Percentiles rank a stretch among this genome's conserved stretches.
Evolutionary conservation across 2,329 filamentous ascomycete species (phyloP).

Genomic region (Botrytis pseudocinerea): DNA sequence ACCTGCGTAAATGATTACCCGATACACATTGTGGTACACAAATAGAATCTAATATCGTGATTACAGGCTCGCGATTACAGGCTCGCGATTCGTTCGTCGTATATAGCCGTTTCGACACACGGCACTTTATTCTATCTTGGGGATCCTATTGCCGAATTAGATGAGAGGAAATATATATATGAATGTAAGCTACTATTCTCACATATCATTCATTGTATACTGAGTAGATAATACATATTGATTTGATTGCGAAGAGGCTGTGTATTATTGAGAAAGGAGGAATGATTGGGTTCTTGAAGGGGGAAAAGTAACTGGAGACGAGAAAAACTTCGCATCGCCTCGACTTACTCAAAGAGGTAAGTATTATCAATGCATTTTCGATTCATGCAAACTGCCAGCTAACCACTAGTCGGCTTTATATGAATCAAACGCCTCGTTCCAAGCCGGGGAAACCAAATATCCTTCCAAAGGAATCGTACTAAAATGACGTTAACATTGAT

Average conservation of each 20-base stretch:
- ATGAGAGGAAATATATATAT: background rate
- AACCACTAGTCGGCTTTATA: background rate
- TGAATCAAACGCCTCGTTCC: too few species aligned
- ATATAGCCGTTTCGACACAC: too few species aligned
- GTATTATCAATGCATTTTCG: background rate
- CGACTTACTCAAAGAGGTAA: conserved; percentile 3
- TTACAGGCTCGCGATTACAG: background rate
- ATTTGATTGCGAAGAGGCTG: background rate
- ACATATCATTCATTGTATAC: background rate
- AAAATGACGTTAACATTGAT: too few species aligned
- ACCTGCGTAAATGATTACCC: conserved; percentile 12
- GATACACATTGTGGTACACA: conserved; percentile 8
- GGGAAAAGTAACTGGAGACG: conserved; percentile 14
- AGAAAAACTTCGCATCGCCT: background rate
- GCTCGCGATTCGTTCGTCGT: too few species aligned
- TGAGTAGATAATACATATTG: background rate
- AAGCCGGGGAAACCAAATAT: too few species aligned
- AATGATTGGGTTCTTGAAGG: background rate
- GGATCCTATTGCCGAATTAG: background rate
- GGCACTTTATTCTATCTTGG: background rate
- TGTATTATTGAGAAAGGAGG: background rate
- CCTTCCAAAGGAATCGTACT: too few species aligned
- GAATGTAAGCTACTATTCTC: background rate
- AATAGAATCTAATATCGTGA: background rate
- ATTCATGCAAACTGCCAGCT: background rate